phyloP scores from a whole-genome alignment of 805 yeast genomes.

The Metschnikowia santaceciliae region DNA sequence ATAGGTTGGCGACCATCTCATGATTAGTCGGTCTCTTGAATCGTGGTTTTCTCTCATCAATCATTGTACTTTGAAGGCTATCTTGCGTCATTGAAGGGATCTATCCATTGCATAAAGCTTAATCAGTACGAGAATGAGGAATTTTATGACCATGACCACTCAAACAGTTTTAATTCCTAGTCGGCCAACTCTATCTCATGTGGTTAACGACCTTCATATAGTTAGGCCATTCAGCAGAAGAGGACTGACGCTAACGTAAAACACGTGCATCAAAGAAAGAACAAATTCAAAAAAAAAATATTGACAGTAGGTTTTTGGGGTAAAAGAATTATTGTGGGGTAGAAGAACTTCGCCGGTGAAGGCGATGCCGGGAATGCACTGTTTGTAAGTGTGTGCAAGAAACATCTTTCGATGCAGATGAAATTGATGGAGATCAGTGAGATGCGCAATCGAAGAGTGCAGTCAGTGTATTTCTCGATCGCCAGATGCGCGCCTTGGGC shows the following conservation, averaged over 20 bases:
- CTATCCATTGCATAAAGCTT: neutral
- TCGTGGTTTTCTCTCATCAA: neutral
- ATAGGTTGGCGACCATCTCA: neutral
- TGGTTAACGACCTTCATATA: neutral
- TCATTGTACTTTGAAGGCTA: neutral
- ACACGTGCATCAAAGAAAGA: neutral
- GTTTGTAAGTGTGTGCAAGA: neutral
- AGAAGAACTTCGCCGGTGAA: too few relatives aligned
- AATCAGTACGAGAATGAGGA: neutral
- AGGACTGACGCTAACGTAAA: neutral
- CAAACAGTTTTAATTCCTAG: neutral
- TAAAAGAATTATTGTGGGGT: neutral
- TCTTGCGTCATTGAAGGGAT: neutral
- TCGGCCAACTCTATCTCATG: neutral
- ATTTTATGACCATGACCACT: neutral
- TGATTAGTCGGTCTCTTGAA: too few relatives aligned
- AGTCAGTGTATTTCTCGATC: neutral
- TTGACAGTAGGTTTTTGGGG: neutral
- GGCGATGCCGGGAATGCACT: neutral
- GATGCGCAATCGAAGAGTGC: neutral
- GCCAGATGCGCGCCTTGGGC: neutral
- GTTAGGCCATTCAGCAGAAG: neutral
- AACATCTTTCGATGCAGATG: neutral
- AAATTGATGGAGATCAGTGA: neutral
- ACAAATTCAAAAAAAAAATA: neutral